Percentiles rank a stretch among this genome's conserved stretches.
phyloP scores from a whole-genome alignment of 805 yeast genomes.

The Isabelozyma pseudorhagii region DNA sequence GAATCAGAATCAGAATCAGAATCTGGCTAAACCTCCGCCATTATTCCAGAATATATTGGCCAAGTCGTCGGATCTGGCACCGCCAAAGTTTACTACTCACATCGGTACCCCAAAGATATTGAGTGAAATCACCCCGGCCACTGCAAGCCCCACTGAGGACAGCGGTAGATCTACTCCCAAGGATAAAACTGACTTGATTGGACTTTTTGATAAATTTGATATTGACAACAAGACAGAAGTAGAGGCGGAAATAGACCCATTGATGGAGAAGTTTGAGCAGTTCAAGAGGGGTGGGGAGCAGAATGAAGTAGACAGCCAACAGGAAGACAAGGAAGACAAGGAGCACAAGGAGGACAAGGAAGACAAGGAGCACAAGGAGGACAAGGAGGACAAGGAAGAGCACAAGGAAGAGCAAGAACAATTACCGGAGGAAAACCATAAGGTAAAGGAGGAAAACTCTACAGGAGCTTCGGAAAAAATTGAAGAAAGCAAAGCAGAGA shows the following conservation, averaged over 20 bases:
- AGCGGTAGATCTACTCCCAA: background rate
- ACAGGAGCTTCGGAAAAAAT: too few relatives aligned
- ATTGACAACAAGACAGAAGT: slow-evolving; percentile 8
- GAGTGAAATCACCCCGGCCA: slow-evolving; percentile 4
- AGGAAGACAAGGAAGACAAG: background rate
- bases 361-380: background rate
- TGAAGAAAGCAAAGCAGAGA: background rate
- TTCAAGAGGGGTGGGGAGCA: background rate
- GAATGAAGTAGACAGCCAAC: background rate
- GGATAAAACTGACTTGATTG: slow-evolving; percentile 22
- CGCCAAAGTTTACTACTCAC: slow-evolving; percentile 6
- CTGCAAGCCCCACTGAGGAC: slow-evolving; percentile 10
- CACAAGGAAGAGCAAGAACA: slow-evolving; percentile 1
- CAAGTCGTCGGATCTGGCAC: slow-evolving; percentile 6
- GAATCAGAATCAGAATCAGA: background rate
- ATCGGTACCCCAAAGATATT: slow-evolving; percentile 4
- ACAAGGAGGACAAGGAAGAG: background rate
- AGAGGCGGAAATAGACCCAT: slow-evolving; percentile 5
- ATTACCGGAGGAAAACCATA: background rate
- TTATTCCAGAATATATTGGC: slow-evolving; percentile 13
- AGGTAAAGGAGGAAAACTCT: too few relatives aligned
- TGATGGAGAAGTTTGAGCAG: slow-evolving; percentile 8
- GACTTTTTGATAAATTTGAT: slow-evolving; percentile 34
- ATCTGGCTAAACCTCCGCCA: slow-evolving; percentile 5
- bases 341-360: background rate